phyloP scores from a whole-genome alignment of 208 protist species.

The Trypanosoma lewisi region DNA sequence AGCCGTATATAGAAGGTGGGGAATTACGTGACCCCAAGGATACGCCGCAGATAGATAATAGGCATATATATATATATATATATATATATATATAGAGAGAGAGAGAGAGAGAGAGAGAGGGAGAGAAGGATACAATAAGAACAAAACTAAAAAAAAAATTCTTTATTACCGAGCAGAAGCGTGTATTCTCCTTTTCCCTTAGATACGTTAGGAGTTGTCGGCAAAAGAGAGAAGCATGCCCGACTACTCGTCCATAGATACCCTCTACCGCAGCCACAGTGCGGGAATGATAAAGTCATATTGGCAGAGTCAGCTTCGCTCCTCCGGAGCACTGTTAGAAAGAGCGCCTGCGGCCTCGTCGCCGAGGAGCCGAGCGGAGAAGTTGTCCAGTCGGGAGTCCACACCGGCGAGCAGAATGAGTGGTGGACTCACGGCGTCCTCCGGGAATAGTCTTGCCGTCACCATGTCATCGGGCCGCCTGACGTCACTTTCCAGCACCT shows the following conservation, averaged over 20 bases:
- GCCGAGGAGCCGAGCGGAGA: background rate
- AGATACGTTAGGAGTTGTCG: background rate
- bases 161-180: no score
- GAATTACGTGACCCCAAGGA: no score
- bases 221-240: constrained; percentile 7
- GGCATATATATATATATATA: no score
- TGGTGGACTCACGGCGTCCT: constrained; percentile 13
- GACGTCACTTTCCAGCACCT: background rate
- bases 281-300: constrained; percentile 26
- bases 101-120: no score
- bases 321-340: background rate
- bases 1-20: no score
- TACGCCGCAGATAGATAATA: no score
- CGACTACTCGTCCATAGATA: background rate
- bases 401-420: constrained; percentile 7
- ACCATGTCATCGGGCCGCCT: background rate
- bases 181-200: background rate
- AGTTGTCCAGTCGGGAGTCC: background rate
- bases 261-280: background rate
- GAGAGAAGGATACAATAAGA: no score
- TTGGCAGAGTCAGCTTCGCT: constrained; percentile 26
- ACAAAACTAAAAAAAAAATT: constrained; percentile 3
- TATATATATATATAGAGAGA: no score
- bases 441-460: background rate
- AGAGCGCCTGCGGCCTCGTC: background rate